Evolutionary conservation across 2,329 filamentous ascomycete species (phyloP).

Genomic region (Emmonsiellopsis sp.): DNA sequence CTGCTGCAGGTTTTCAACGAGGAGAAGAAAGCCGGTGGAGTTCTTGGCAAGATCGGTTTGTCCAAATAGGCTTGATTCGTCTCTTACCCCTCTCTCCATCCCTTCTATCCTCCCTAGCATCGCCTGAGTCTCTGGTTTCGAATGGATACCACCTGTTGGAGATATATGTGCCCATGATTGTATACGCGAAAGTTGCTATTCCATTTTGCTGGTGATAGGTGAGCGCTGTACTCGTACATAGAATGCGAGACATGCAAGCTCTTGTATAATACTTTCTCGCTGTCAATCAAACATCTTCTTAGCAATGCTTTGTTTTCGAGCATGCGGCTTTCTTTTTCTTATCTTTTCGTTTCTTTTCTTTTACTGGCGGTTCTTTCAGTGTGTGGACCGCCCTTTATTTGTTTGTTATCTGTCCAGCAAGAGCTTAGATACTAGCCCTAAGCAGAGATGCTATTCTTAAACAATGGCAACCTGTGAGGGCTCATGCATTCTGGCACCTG

Average conservation of each 20-base stretch:
- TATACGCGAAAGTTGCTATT: slow-evolving; percentile 2
- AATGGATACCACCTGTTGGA: not conserved
- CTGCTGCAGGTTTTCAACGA: slow-evolving; percentile 75
- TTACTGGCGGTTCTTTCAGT: not conserved
- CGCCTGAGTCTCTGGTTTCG: not conserved
- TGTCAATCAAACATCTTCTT: not conserved
- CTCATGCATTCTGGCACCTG: too few species aligned
- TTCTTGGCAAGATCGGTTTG: slow-evolving; percentile 48
- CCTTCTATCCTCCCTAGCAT: not conserved
- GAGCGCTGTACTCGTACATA: slow-evolving; percentile 9
- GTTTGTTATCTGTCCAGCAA: too few species aligned
- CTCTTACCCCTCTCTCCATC: slow-evolving; percentile 1
- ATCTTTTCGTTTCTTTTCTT: not conserved
- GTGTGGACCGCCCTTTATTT: not conserved
- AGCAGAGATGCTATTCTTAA: too few species aligned
- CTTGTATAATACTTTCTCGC: slow-evolving; percentile 4
- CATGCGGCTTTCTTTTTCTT: slow-evolving; percentile 3
- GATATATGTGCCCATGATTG: slow-evolving; percentile 4
- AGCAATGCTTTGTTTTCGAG: slow-evolving; percentile 10
- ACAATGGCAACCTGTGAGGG: too few species aligned
- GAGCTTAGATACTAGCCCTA: too few species aligned
- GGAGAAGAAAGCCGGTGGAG: slow-evolving; percentile 41
- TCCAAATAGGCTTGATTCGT: slow-evolving; percentile 34
- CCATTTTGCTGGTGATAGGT: slow-evolving; percentile 2
- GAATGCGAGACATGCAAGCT: slow-evolving; percentile 5